These are phyloP conservation scores for Heterobasidion irregulare DNA, from an alignment of 1,284 basidiomycete genomes.

Conservation along the genomic window DNA sequence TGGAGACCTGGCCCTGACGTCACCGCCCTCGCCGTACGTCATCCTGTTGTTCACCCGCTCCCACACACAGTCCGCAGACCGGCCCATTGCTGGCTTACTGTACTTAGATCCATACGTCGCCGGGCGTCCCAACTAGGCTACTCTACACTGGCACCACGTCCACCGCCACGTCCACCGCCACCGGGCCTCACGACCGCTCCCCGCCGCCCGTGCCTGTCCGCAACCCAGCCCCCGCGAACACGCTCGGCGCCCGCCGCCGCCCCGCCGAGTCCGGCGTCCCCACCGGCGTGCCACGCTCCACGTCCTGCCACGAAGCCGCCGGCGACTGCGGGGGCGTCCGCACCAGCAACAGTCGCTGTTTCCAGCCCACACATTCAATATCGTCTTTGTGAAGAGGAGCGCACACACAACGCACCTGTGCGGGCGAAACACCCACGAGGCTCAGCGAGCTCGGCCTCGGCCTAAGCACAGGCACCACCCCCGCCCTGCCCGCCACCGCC, in stretches of 20 bases:
- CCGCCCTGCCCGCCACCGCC: background rate
- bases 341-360: slow-evolving; percentile 53
- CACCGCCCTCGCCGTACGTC: slow-evolving; percentile 1
- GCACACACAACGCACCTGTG: slow-evolving; percentile 43
- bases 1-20: background rate
- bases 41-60: background rate
- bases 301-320: slow-evolving; percentile 17
- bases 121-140: no score
- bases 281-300: slow-evolving; percentile 6
- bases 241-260: slow-evolving; percentile 32
- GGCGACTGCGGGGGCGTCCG: slow-evolving; percentile 44
- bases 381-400: no score
- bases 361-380: no score
- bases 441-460: slow-evolving; percentile 47
- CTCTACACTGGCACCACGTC: no score
- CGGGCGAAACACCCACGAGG: slow-evolving; percentile 63
- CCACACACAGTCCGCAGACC: no score
- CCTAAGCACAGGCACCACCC: slow-evolving; percentile 34
- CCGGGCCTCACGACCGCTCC: no score
- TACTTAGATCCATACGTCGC: no score
- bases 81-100: no score
- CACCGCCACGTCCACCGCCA: no score
- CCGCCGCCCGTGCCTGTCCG: no score
- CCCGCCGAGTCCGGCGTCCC: slow-evolving; percentile 23
- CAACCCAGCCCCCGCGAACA: slow-evolving; percentile 7